Base-by-base conservation (phyloP, 2,329 filamentous ascomycete genomes). In the Epichloe aotearoae region DNA sequence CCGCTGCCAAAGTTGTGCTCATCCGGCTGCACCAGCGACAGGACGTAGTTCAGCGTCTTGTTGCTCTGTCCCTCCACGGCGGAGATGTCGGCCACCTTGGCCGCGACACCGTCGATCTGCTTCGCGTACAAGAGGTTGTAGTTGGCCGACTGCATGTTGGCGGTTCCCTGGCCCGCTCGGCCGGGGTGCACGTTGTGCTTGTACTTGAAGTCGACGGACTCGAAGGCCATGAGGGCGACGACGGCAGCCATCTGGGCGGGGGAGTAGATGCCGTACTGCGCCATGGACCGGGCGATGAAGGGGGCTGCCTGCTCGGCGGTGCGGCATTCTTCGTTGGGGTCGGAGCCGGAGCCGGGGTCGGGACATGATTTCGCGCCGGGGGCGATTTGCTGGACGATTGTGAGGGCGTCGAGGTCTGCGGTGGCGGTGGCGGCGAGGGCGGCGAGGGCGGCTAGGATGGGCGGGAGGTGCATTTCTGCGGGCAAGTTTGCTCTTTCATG, bases 161-260 rank as follows among this genome's bases (percentile, higher is more conserved):
- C 69, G 2, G 86, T 89, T 23, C 86, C 86, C 64, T 90, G 84
- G 8, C 86, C 86, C 0, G 82, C 73, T 0, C 68, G 61, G n/a
- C 73, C 76, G 55, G 70, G 68, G 36, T 49, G 56, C 58, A 80
- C 70, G 67, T 89, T 88, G 64, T 73, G 75, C 66, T 83, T 86
- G 74, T 79, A 90, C 59, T 77, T 73, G 68, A 90, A 86, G 55
- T 82, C 74, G 20, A 52, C 79, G 2, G 78, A 80, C 69, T 94
- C 88, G 61, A 82, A 82, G 11, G 83, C 78, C 69, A 87, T 84
- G 60, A 88, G 72, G 12, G 82, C 73, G 42, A 93, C 61, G 15
- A 90, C 65, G 20, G 82, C 86, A 6, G 86, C 86, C 61, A 85
- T 81, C 58, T 84, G 78, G 20, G 73, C 75, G 20, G 68, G 68